These are phyloP conservation scores for Candida montana DNA, from an alignment of 805 yeast genomes.

Conservation along the genomic window DNA sequence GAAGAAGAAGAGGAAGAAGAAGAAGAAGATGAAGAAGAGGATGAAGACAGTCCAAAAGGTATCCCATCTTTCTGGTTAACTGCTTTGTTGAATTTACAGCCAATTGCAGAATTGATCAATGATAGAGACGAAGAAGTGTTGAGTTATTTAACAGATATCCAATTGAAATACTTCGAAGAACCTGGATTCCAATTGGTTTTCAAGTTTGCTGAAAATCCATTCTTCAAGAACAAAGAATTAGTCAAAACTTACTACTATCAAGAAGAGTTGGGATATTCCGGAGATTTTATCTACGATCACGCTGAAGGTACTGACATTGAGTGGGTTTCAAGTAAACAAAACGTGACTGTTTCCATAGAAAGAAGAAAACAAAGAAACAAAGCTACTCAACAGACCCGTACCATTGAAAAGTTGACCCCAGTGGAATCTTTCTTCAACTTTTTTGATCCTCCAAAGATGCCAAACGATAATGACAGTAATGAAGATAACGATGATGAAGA, in stretches of 20 bases:
- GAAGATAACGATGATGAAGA: conserved; percentile 48
- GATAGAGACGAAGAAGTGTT: conserved; percentile 88
- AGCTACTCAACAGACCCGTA: conserved; percentile 92
- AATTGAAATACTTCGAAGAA: conserved; percentile 68
- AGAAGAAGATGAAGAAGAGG: conserved; percentile 37
- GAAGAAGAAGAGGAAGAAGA: conserved; percentile 39
- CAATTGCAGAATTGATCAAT: conserved; percentile 77
- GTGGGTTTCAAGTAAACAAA: conserved; percentile 76
- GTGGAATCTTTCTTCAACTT: conserved; percentile 92
- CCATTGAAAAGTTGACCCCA: conserved; percentile 92
- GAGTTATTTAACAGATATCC: conserved; percentile 59
- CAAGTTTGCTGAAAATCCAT: conserved; percentile 71
- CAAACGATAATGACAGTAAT: conserved; percentile 19
- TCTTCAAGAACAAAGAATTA: conserved; percentile 65
- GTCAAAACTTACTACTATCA: conserved; percentile 90
- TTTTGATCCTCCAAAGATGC: conserved; percentile 89
- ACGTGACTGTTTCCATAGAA: conserved; percentile 83
- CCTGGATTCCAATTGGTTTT: conserved; percentile 90
- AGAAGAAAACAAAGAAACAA: conserved; percentile 97
- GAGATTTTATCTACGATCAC: conserved; percentile 95
- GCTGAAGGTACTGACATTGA: conserved; percentile 86
- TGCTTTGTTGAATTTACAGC: conserved; percentile 80
- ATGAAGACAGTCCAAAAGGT: conserved; percentile 56
- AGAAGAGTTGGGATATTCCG: conserved; percentile 88
- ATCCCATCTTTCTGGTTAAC: conserved; percentile 97